Conservation (phyloP, 768 basidiomycete species). For the Leucocoprinus leucothites region DNA sequence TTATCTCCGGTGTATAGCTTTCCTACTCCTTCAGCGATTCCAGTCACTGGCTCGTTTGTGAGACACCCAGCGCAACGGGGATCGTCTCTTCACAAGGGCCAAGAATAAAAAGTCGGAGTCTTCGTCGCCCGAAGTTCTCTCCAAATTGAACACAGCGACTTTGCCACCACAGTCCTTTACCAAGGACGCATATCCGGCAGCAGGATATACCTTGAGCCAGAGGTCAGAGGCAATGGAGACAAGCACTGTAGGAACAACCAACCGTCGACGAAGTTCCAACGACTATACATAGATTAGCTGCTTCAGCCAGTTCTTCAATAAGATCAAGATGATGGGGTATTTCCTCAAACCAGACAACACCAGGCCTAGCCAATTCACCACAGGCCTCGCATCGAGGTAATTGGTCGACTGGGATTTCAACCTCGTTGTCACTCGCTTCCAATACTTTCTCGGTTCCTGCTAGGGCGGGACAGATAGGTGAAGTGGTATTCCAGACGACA, state of each 20-base stretch:
- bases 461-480: constrained; percentile 45
- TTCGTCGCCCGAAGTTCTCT: constrained; percentile 31
- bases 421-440: constrained; percentile 30
- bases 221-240: neutral
- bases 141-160: constrained; percentile 39
- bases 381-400: constrained; percentile 46
- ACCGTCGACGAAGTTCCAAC: constrained; percentile 55
- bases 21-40: no score
- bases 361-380: constrained; percentile 42
- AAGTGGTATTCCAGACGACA: constrained; percentile 33
- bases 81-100: constrained; percentile 47
- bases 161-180: constrained; percentile 34
- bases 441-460: constrained; percentile 39
- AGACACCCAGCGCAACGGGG: constrained; percentile 36
- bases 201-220: constrained; percentile 38
- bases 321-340: constrained; percentile 31
- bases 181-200: constrained; percentile 32
- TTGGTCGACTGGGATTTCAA: constrained; percentile 32
- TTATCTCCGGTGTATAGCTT: no score
- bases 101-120: constrained; percentile 45
- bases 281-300: constrained; percentile 51
- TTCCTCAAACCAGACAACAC: constrained; percentile 62
- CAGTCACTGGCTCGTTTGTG: constrained; percentile 12
- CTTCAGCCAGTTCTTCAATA: constrained; percentile 37
- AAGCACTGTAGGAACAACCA: constrained; percentile 13